phyloP scores from a whole-genome alignment of 2,329 filamentous ascomycete species.

The Botrytis squamosa region DNA sequence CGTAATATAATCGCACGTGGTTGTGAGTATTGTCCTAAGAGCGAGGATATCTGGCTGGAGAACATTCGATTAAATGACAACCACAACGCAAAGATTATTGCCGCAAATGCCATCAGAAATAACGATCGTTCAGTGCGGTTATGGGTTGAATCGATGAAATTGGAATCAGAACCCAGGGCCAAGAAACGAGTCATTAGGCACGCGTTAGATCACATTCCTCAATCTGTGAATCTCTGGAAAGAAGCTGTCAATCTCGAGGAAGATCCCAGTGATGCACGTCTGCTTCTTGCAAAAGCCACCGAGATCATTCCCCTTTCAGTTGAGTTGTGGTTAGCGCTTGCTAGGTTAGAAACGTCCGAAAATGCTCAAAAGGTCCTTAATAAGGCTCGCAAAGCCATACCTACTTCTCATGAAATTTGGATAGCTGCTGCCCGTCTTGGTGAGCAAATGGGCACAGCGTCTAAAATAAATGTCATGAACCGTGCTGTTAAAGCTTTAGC shows the following conservation, averaged over 20 bases:
- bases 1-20: slow-evolving; percentile 85
- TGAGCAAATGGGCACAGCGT: slow-evolving; percentile 77
- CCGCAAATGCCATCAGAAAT: slow-evolving; percentile 86
- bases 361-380: slow-evolving; percentile 96
- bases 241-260: slow-evolving; percentile 95
- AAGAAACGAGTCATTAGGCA: slow-evolving; percentile 93
- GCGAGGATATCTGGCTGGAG: slow-evolving; percentile 93
- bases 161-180: slow-evolving; percentile 77
- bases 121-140: slow-evolving; percentile 85
- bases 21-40: slow-evolving; percentile 88
- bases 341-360: slow-evolving; percentile 82
- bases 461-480: slow-evolving; percentile 89
- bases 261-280: slow-evolving; percentile 78
- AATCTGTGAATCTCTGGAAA: slow-evolving; percentile 97
- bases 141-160: slow-evolving; percentile 93
- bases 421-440: slow-evolving; percentile 89
- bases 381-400: slow-evolving; percentile 88
- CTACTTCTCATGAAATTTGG: slow-evolving; percentile 94
- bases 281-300: slow-evolving; percentile 90
- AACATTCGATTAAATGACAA: slow-evolving; percentile 91
- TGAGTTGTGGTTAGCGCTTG: slow-evolving; percentile 92
- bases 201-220: slow-evolving; percentile 87
- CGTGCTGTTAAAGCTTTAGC: slow-evolving; percentile 84
- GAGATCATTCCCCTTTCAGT: slow-evolving; percentile 92
- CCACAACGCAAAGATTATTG: slow-evolving; percentile 93